Conservation (phyloP, 345 rosid species). For the Geranium brycei region DNA sequence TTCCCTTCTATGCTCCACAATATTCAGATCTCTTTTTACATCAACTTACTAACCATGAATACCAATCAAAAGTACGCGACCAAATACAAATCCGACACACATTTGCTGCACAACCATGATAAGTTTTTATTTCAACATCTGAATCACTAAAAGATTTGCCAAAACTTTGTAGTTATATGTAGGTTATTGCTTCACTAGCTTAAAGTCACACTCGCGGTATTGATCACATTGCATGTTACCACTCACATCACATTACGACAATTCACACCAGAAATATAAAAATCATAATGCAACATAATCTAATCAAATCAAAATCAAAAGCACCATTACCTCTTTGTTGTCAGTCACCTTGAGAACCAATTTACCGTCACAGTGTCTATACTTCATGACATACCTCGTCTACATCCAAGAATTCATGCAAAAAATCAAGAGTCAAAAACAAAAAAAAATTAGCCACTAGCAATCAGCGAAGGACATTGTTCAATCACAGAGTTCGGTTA, state of each 20-base stretch:
- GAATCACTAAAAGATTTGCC: background rate
- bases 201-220: background rate
- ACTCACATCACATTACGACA: background rate
- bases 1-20: background rate
- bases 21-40: background rate
- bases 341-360: conserved; percentile 98
- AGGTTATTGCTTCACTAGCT: background rate
- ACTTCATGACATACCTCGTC: conserved; percentile 90
- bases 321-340: conserved; percentile 59
- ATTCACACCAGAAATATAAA: background rate
- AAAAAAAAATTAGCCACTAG: background rate
- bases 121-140: background rate
- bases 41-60: background rate
- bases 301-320: background rate
- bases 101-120: too few relatives aligned
- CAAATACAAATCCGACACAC: background rate
- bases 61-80: background rate
- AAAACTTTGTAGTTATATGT: background rate
- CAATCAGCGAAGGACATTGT: background rate
- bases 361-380: conserved; percentile 83
- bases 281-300: background rate
- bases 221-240: background rate
- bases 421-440: background rate
- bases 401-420: conserved; percentile 17
- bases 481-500: background rate